Percentiles rank a stretch among this genome's conserved stretches.
Conservation (phyloP, 345 rosid genomes). For the Syzygium jambos region DNA sequence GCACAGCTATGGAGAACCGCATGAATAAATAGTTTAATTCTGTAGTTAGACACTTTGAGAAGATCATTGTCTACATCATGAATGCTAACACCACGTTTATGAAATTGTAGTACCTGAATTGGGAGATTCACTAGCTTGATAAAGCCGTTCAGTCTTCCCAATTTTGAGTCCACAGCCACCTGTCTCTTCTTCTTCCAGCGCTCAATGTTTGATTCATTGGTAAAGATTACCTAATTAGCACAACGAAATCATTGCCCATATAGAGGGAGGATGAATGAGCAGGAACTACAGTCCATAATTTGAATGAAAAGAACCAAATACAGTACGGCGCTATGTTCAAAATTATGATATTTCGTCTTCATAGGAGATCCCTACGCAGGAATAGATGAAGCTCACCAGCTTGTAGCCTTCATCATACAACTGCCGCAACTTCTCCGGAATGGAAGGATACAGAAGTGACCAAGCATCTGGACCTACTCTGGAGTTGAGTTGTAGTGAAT, state of each 20-base stretch:
- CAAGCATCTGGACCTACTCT: slow-evolving; percentile 90
- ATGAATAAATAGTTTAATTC: neutral
- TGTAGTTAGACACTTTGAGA: neutral
- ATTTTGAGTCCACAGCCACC: slow-evolving; percentile 81
- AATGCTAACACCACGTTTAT: neutral
- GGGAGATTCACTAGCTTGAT: slow-evolving; percentile 69
- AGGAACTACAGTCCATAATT: neutral
- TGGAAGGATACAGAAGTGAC: slow-evolving; percentile 88
- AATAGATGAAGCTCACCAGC: slow-evolving; percentile 38
- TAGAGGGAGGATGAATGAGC: neutral
- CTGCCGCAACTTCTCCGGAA: slow-evolving; percentile 69
- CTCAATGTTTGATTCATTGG: slow-evolving; percentile 94
- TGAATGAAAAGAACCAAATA: neutral
- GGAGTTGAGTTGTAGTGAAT: slow-evolving; percentile 13
- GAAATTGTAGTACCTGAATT: slow-evolving; percentile 50
- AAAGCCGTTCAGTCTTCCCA: slow-evolving; percentile 80
- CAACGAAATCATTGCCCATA: neutral
- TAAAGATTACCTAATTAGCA: slow-evolving; percentile 68
- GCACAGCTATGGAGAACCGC: neutral
- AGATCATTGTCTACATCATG: neutral
- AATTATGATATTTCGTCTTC: neutral
- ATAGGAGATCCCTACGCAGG: neutral
- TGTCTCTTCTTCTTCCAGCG: slow-evolving; percentile 97
- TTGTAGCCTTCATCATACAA: slow-evolving; percentile 82
- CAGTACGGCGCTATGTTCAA: neutral